These are phyloP conservation scores for Eragrostis curvula DNA, from an alignment of 176 grass and related monocot species.

Conservation along the genomic window DNA sequence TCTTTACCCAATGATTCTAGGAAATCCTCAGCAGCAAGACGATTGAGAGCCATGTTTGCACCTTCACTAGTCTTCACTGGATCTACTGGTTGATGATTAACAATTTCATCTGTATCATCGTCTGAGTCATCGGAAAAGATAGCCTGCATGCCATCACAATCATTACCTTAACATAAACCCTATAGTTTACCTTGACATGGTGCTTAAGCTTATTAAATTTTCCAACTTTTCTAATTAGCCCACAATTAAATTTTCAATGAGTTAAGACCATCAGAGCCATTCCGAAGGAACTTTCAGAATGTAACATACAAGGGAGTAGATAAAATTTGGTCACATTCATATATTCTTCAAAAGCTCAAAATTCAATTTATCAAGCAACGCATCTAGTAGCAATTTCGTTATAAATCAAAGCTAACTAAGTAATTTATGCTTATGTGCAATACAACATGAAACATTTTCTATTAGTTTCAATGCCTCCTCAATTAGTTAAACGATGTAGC, in stretches of 20 bases:
- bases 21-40: slow-evolving; percentile 92
- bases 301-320: neutral
- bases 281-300: neutral
- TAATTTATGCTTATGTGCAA: neutral
- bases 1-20: slow-evolving; percentile 96
- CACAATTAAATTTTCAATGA: neutral
- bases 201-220: neutral
- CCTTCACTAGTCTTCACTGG: slow-evolving; percentile 85
- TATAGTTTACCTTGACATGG: neutral
- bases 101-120: slow-evolving; percentile 56
- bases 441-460: neutral
- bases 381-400: neutral
- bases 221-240: neutral
- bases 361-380: neutral
- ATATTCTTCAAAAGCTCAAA: neutral
- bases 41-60: slow-evolving; percentile 89
- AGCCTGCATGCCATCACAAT: slow-evolving; percentile 52
- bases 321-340: neutral
- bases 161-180: slow-evolving; percentile 22
- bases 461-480: neutral
- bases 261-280: neutral
- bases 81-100: slow-evolving; percentile 50
- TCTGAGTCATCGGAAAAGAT: slow-evolving; percentile 99
- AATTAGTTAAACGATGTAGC: neutral
- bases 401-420: neutral